Evolutionary conservation across 345 rosid genomes (phyloP), one percentile per base, ranked within the genome.

Genomic region (Raphanus raphanistrum): DNA sequence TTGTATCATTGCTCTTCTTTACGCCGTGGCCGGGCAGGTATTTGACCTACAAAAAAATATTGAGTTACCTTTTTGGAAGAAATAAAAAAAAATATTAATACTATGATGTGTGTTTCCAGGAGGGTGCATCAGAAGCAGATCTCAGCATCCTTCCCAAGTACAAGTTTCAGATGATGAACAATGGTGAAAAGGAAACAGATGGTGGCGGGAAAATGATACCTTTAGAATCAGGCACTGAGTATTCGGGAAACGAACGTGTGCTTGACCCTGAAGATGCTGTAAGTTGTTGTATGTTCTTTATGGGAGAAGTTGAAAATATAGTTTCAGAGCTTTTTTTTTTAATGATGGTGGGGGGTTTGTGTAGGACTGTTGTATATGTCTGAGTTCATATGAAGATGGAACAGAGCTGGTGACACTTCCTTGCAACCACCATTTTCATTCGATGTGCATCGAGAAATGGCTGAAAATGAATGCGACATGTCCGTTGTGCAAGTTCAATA

Each of bases 381-480:
- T 96, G 52, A 70, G 86, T 84, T 76, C 94, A n/a, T 96, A 96
- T 8, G 99, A 96, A 74, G 95, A 90, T 71, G 97, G 92, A 21
- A 84, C 74, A 7, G 96, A 96, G 86, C 93, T 96, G 60, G 90
- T 86, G 58, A 55, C 94, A 9, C 96, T 96, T n/a, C 97, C 98
- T 16, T 93, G 99, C 86, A 90, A 84, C 86, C 99, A 96, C 80
- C 97, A 91, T 60, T 96, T 93, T 80, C 98, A 96, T 76, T 83
- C 93, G 0, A 75, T 85, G 5, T 96, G 99, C 77, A 93, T 93
- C 0, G 90, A 75, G 82, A 96, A 90, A 82, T 96, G 98, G 99
- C 97, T 96, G 6, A 96, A 91, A 88, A 96, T 96, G 98, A 93
- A 93, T 61, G 99, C 99, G 2, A 96, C 98, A 21, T 93, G 99